Base-by-base conservation (phyloP, 2,329 filamentous ascomycete species). In the Fusarium acutatum region DNA sequence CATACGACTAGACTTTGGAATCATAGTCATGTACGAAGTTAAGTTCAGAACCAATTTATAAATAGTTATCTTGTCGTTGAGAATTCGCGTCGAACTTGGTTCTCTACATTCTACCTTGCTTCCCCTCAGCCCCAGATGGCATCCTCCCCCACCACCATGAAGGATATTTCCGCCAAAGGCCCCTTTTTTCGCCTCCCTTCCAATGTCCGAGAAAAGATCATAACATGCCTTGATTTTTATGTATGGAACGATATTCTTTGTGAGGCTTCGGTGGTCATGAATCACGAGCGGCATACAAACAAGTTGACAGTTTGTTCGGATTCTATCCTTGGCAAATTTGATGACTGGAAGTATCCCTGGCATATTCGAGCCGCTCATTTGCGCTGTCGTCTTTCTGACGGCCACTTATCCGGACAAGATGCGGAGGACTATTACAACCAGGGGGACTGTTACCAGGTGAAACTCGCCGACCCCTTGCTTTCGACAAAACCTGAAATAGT, bases 41-140 rank as follows among this genome's bases (percentile, higher is more conserved):
- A 5, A 18, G 5, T 5, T 32, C 5, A 9, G 0, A 1, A 5
- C 22, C 3, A 18, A 7, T 32, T 6, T 32, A n/a, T 24, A 30
- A 49, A 24, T 18, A 18, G 28, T 13, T 32, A 15, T 32, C 22
- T 0, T 18, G 28, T 18, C 5, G 0, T 9, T 18, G 1, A 49
- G 3, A 13, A 18, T 13, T 32, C 28, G 2, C 28, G 3, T 49
- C 15, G 22, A 32, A 49, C 28, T 49, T 32, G 28, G 18, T 49
- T 17, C 46, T 49, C 32, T 17, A 49, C 7, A 32, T 9, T 49
- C 13, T 18, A 13, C 43, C 46, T 12, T n/a, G 4, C 14, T 18
- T 9, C 18, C 22, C 12, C 5, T 49, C 10, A n/a, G 22, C 15
- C 22, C 28, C 20, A 32, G 15, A 18, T 32, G 14, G 0, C 7